These are phyloP conservation scores for Leishmania martiniquensis DNA, from an alignment of 208 protist species.

Conservation along the genomic window DNA sequence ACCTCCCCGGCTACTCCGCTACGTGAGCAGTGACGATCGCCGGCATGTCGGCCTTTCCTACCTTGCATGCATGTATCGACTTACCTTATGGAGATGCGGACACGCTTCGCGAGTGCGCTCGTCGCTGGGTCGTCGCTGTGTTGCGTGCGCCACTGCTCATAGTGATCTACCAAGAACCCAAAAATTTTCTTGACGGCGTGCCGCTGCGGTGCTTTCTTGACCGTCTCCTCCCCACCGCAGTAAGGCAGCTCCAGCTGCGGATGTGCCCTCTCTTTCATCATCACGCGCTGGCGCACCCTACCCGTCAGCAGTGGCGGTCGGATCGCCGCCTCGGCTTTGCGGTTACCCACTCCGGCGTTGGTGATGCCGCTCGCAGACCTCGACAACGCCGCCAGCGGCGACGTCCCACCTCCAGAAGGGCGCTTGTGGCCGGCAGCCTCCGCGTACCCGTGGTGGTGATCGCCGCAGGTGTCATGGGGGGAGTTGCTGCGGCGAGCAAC, in stretches of 20 bases:
- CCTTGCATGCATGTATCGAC: neutral
- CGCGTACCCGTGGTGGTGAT: neutral
- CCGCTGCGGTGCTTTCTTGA: conserved; percentile 9
- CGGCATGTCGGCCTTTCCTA: neutral
- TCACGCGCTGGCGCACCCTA: neutral
- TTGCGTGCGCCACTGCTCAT: conserved; percentile 40
- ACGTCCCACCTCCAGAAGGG: neutral
- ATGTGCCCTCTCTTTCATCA: neutral
- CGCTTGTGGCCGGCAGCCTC: conserved; percentile 2
- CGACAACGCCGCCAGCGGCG: neutral
- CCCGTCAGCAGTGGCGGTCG: neutral
- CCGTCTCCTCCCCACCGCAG: conserved; percentile 53
- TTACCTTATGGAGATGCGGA: conserved; percentile 25
- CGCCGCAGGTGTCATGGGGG: neutral
- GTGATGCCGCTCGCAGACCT: neutral
- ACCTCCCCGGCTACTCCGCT: neutral
- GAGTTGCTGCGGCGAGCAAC: conserved; percentile 1
- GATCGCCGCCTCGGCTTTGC: neutral
- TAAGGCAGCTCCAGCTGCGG: conserved; percentile 39
- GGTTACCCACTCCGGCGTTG: neutral
- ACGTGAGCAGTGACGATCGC: neutral
- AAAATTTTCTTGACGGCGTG: conserved; percentile 38
- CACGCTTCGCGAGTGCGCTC: conserved; percentile 30
- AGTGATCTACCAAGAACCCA: conserved; percentile 35
- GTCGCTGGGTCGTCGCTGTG: conserved; percentile 24